A percentile compares a stretch with the other conserved stretches of the same genome.
phyloP scores from a whole-genome alignment of 306 rosid genomes.

The Cicer arietinum region DNA sequence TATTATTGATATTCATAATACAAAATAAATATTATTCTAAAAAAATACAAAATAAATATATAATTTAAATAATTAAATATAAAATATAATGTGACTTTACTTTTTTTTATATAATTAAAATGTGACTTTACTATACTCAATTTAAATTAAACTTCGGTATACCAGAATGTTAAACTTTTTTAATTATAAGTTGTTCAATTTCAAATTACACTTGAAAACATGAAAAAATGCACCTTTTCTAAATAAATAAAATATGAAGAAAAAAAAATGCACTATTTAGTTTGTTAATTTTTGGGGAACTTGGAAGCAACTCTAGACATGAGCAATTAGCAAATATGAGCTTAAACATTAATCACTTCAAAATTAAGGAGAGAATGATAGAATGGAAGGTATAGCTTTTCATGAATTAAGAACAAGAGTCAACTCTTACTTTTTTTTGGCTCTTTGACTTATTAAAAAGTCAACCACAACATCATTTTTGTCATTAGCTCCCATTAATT shows the following conservation, averaged over 20 bases:
- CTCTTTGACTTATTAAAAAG: constrained; percentile 31
- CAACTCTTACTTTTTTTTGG: constrained; percentile 15
- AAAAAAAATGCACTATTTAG: not conserved
- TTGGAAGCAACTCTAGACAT: not conserved
- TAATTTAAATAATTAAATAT: no score
- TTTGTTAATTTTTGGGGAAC: constrained; percentile 7
- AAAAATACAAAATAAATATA: no score
- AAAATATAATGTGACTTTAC: no score
- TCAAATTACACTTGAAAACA: not conserved
- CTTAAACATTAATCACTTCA: constrained; percentile 3
- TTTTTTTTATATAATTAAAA: no score
- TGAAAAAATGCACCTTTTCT: no score
- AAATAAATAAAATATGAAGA: no score
- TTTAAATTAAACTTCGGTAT: no score
- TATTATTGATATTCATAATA: no score
- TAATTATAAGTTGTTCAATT: not conserved
- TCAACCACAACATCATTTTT: constrained; percentile 34
- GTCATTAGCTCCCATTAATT: not conserved
- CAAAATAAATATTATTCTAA: no score
- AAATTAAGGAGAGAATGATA: constrained; percentile 30
- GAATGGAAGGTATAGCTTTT: constrained; percentile 10
- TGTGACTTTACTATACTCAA: no score
- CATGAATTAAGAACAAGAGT: not conserved
- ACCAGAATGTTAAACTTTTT: no score
- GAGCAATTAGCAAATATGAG: constrained; percentile 13